Base-by-base conservation (phyloP, 2,329 filamentous ascomycete genomes). In the Colletotrichum tofieldiae region DNA sequence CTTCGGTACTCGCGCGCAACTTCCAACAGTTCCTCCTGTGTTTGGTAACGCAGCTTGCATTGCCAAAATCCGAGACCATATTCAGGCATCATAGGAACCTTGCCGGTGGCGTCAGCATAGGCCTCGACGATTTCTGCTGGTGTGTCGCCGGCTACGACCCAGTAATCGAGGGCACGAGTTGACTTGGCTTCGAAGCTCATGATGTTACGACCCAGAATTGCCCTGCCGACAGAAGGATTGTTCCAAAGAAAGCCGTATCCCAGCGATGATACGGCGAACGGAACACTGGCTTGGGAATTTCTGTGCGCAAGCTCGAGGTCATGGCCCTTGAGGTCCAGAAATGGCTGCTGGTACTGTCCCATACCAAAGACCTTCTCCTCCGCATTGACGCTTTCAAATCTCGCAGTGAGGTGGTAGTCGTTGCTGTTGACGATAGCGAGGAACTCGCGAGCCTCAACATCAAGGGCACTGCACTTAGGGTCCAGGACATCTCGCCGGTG, bases 11-110 rank as follows among this genome's bases (percentile, higher is more conserved):
- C 89, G 23, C 89, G 79, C 3, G 89, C 90, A 1, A 92, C 84
- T 16, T 81, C 78, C 2, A 92, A 81, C 1, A 91, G 75, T 75
- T 92, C 88, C 20, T 90, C 88, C 75, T 92, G 90, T 0, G 87
- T 91, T 79, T 88, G 87, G 76, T 92, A 92, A 2, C 89, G 83
- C 23, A 91, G 80, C 78, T 90, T 91, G 79, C 88, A 91, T 76
- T 92, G 90, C 89, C 89, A 91, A 77, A 91, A 92, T 0, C 90
- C 89, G 0, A 92, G 83, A 0, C 89, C 89, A 75, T 90, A 91
- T 74, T 91, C 89, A 6, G 90, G 90, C 89, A 91, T 91, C 86
- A 89, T 88, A 0, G 90, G 90, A 0, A 87, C 88, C 51, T 83
- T 86, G 0, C 90, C 90, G 0, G 89, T 89, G 5, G 83, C 87